phyloP scores from a whole-genome alignment of 2,329 filamentous ascomycete genomes.

The Calonectria honghensis region DNA sequence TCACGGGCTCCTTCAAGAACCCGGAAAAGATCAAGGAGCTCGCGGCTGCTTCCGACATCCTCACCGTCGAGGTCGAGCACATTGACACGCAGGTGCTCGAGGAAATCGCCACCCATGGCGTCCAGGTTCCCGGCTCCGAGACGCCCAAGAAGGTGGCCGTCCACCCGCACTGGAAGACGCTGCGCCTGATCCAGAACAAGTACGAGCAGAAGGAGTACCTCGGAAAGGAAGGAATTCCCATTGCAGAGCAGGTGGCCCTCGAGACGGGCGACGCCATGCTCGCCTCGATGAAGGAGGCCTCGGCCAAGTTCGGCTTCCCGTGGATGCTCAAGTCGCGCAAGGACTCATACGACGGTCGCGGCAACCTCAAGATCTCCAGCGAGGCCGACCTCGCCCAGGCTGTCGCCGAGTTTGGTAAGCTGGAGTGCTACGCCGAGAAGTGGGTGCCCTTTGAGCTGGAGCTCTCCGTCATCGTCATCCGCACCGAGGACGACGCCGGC shows the following conservation, averaged over 20 bases:
- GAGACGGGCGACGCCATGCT: conserved; percentile 72
- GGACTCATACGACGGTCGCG: conserved; percentile 93
- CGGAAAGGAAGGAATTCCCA: conserved; percentile 78
- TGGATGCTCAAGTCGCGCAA: conserved; percentile 95
- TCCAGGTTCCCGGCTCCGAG: conserved; percentile 65
- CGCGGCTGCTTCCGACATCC: conserved; percentile 84
- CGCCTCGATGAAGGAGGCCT: conserved; percentile 78
- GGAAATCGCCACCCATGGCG: conserved; percentile 81
- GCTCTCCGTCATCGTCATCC: conserved; percentile 94
- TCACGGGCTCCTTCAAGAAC: conserved; percentile 92
- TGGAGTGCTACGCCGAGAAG: conserved; percentile 90
- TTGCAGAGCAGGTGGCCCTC: conserved; percentile 82
- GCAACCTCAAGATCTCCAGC: conserved; percentile 73
- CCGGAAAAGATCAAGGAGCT: conserved; percentile 85
- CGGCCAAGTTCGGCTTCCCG: conserved; percentile 82
- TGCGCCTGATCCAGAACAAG: conserved; percentile 95
- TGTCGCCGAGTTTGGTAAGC: conserved; percentile 79
- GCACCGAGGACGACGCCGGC: conserved; percentile 82
- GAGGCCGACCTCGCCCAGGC: conserved; percentile 75
- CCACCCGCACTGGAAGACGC: conserved; percentile 89
- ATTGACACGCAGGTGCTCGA: conserved; percentile 93
- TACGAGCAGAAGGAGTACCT: conserved; percentile 91
- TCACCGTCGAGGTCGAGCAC: conserved; percentile 97
- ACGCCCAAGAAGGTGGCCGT: conserved; percentile 74
- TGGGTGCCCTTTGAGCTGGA: conserved; percentile 91